phyloP scores from a whole-genome alignment of 1,139 yeast species.

The Taiozyma sp. region DNA sequence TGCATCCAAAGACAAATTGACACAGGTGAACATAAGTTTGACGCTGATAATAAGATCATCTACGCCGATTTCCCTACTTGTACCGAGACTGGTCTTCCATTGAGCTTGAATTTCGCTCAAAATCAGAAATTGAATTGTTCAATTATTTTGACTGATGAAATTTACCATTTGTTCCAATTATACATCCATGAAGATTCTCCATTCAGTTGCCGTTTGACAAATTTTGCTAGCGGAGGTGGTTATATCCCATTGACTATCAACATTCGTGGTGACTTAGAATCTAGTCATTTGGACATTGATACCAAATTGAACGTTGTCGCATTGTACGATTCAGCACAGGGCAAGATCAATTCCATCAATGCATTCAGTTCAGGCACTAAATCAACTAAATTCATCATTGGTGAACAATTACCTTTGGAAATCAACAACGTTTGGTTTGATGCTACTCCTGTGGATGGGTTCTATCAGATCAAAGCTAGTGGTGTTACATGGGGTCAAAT shows the following conservation, averaged over 20 bases:
- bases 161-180: slow-evolving; percentile 66
- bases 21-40: slow-evolving; percentile 71
- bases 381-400: slow-evolving; percentile 59
- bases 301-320: slow-evolving; percentile 50
- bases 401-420: slow-evolving; percentile 52
- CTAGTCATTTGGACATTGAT: slow-evolving; percentile 68
- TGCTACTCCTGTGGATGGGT: slow-evolving; percentile 4
- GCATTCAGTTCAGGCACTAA: slow-evolving; percentile 63
- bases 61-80: slow-evolving; percentile 59
- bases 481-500: slow-evolving; percentile 1
- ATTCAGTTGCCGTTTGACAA: slow-evolving; percentile 61
- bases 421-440: slow-evolving; percentile 56
- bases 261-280: slow-evolving; percentile 62
- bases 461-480: slow-evolving; percentile 8
- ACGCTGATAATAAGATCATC: slow-evolving; percentile 49
- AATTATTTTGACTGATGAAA: slow-evolving; percentile 55
- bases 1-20: slow-evolving; percentile 68
- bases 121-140: slow-evolving; percentile 58
- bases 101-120: slow-evolving; percentile 45
- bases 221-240: slow-evolving; percentile 40
- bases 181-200: slow-evolving; percentile 78
- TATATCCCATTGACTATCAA: slow-evolving; percentile 57
- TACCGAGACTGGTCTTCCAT: slow-evolving; percentile 57
- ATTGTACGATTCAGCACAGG: slow-evolving; percentile 32
- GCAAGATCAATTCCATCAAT: slow-evolving; percentile 45